These are phyloP conservation scores for Aphanomyces cochlioides DNA, from an alignment of 352 stramenopile species.

Conservation along the genomic window DNA sequence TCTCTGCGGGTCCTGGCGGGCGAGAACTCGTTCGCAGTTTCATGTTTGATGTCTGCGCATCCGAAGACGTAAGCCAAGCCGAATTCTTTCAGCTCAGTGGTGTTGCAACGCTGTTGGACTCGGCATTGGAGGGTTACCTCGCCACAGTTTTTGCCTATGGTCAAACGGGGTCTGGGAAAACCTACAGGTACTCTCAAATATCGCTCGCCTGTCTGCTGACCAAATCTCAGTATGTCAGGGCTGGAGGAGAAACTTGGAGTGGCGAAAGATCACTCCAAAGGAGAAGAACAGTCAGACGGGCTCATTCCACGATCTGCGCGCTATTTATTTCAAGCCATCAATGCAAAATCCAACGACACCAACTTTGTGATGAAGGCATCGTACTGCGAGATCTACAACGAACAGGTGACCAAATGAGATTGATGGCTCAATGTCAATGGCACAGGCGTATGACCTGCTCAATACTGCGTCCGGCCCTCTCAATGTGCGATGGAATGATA, in stretches of 20 bases:
- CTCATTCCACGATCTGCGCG: constrained; percentile 72
- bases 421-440: background rate
- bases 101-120: constrained; percentile 55
- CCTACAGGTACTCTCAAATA: constrained; percentile 40
- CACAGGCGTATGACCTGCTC: constrained; percentile 59
- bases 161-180: constrained; percentile 65
- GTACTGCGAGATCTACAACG: constrained; percentile 85
- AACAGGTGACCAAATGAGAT: constrained; percentile 37
- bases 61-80: constrained; percentile 51
- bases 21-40: constrained; percentile 73
- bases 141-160: constrained; percentile 67
- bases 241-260: constrained; percentile 54
- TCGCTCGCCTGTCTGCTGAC: background rate
- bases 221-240: constrained; percentile 50
- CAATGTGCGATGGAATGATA: constrained; percentile 71
- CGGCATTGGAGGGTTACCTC: constrained; percentile 64
- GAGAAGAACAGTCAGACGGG: constrained; percentile 49
- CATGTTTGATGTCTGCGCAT: constrained; percentile 70
- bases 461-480: constrained; percentile 57
- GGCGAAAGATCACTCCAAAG: constrained; percentile 10
- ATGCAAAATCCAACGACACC: constrained; percentile 34
- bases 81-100: constrained; percentile 65
- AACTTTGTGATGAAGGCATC: constrained; percentile 60
- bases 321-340: constrained; percentile 50
- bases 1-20: constrained; percentile 40